A percentile compares a stretch with the other conserved stretches of the same genome.
Conservation (phyloP, 2,329 filamentous ascomycete genomes). For the Nectriaceae sp. region DNA sequence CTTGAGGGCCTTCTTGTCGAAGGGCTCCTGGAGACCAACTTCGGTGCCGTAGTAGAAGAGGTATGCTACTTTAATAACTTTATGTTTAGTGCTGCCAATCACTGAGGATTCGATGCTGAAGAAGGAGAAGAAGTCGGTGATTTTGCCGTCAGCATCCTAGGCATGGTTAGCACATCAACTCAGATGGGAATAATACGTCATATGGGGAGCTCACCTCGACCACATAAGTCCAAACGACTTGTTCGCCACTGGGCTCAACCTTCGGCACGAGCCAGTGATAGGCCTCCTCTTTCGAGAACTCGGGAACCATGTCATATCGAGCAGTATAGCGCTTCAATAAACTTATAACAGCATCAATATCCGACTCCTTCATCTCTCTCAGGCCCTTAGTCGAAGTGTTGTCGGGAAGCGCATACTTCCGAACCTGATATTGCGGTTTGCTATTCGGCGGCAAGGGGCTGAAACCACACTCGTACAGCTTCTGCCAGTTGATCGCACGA, state of each 20-base stretch:
- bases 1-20: slow-evolving; percentile 64
- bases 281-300: slow-evolving; percentile 78
- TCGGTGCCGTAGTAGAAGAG: slow-evolving; percentile 96
- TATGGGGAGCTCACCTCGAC: slow-evolving; percentile 63
- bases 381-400: slow-evolving; percentile 73
- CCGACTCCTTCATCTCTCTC: slow-evolving; percentile 76
- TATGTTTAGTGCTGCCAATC: slow-evolving; percentile 78
- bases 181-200: too few species aligned
- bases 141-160: slow-evolving; percentile 66
- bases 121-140: slow-evolving; percentile 97
- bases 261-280: slow-evolving; percentile 85
- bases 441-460: slow-evolving; percentile 82
- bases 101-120: slow-evolving; percentile 93
- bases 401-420: slow-evolving; percentile 81
- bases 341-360: slow-evolving; percentile 73
- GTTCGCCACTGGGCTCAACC: slow-evolving; percentile 59
- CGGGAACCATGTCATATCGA: slow-evolving; percentile 81
- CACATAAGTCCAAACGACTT: slow-evolving; percentile 92
- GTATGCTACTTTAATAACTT: slow-evolving; percentile 85
- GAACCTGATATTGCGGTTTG: slow-evolving; percentile 82
- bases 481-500: slow-evolving; percentile 91
- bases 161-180: background rate
- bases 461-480: slow-evolving; percentile 93
- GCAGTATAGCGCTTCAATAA: slow-evolving; percentile 77
- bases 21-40: slow-evolving; percentile 63